Evolutionary conservation across 139 green algal genomes (phyloP).

Genomic region (Micromonas commoda): DNA sequence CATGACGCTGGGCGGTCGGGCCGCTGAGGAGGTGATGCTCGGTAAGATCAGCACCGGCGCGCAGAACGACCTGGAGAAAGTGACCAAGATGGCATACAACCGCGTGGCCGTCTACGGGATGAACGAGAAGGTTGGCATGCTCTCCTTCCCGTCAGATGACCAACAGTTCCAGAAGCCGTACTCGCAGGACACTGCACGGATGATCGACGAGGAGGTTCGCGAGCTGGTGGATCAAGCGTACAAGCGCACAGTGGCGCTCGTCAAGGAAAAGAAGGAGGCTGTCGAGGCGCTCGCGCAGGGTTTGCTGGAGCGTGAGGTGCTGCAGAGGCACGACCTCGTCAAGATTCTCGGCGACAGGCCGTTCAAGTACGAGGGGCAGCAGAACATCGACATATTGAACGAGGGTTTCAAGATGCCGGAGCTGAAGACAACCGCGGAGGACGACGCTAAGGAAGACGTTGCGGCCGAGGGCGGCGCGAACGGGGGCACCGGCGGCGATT

Average conservation of each 20-base stretch:
- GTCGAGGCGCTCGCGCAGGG: slow-evolving; percentile 77
- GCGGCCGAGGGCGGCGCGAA: background rate
- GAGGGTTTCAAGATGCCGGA: slow-evolving; percentile 22
- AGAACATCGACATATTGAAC: slow-evolving; percentile 93
- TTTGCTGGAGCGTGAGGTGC: slow-evolving; percentile 57
- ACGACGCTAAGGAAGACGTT: background rate
- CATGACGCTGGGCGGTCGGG: slow-evolving; percentile 89
- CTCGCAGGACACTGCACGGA: slow-evolving; percentile 77
- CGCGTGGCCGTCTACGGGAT: slow-evolving; percentile 91
- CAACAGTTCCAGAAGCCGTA: slow-evolving; percentile 92
- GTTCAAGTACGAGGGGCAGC: slow-evolving; percentile 70
- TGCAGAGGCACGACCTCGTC: slow-evolving; percentile 75
- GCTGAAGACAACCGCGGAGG: background rate
- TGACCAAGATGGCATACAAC: slow-evolving; percentile 94
- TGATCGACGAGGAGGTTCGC: slow-evolving; percentile 94
- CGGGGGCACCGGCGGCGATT: background rate
- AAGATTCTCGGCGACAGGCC: slow-evolving; percentile 81
- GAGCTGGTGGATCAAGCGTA: slow-evolving; percentile 76
- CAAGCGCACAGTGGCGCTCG: slow-evolving; percentile 70
- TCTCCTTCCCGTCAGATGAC: slow-evolving; percentile 85
- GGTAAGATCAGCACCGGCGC: slow-evolving; percentile 91
- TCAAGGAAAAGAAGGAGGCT: slow-evolving; percentile 69
- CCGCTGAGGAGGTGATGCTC: slow-evolving; percentile 92
- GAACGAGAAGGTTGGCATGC: slow-evolving; percentile 83
- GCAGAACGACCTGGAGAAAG: slow-evolving; percentile 96